phyloP scores from a whole-genome alignment of 139 green algal species.

The Gonium pectorale region DNA sequence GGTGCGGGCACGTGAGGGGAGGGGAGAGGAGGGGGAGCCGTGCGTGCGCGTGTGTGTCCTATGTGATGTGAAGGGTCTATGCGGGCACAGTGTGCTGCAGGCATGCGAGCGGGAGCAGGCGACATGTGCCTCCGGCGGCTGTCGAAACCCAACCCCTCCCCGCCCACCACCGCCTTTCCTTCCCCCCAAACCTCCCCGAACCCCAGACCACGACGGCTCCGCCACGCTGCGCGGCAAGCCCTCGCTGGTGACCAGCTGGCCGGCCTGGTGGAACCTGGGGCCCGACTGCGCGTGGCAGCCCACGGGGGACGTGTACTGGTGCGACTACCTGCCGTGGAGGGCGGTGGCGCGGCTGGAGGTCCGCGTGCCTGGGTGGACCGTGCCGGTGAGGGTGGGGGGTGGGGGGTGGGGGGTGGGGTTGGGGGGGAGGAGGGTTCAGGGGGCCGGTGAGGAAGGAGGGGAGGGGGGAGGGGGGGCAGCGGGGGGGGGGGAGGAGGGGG shows the following conservation, averaged over 20 bases:
- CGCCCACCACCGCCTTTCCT: background rate
- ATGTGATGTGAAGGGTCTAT: too few species aligned
- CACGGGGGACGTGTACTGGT: slow-evolving; percentile 42
- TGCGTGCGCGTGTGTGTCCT: too few species aligned
- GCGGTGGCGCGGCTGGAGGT: slow-evolving; percentile 63
- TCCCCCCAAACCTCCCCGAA: background rate
- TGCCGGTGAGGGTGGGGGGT: slow-evolving; percentile 9
- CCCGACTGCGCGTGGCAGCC: slow-evolving; percentile 53
- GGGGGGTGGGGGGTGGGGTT: too few species aligned
- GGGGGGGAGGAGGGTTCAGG: background rate
- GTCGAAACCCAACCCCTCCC: background rate
- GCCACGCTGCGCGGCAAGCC: slow-evolving; percentile 50
- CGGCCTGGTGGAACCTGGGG: slow-evolving; percentile 66
- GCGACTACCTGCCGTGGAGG: slow-evolving; percentile 58
- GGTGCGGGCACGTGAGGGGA: slow-evolving; percentile 12
- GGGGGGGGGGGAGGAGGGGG: background rate
- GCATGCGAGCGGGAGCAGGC: too few species aligned
- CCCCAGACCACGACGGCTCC: slow-evolving; percentile 64
- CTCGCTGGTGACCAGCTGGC: slow-evolving; percentile 62
- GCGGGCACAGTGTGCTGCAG: too few species aligned
- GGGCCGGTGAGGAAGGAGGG: too few species aligned
- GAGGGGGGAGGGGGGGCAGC: background rate
- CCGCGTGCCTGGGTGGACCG: slow-evolving; percentile 66
- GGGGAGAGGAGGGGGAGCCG: too few species aligned
- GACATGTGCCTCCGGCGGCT: too few species aligned